Base-by-base conservation (phyloP, 2,329 filamentous ascomycete genomes). In the Alternaria sp. region DNA sequence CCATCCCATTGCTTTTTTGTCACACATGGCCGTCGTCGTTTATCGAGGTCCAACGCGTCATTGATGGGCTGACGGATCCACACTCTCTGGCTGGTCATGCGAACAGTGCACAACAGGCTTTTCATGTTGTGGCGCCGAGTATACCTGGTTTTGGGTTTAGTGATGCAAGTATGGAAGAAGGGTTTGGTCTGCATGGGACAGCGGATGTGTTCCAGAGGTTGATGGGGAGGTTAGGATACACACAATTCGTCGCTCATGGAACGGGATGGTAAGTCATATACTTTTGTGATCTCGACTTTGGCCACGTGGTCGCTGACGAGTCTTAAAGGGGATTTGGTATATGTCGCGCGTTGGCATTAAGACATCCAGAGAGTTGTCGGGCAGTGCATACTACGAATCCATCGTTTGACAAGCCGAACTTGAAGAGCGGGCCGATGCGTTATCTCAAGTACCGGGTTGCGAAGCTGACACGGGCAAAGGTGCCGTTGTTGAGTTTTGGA, bases 81-180 rank as follows among this genome's bases (percentile, higher is more conserved):
- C 79, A 85, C 10, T 83, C 77, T 75, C 79, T 68, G 70, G 76
- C 57, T 2, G 65, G 67, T 19, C 68, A 69, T 46, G 72, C 67
- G 3, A 61, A 62, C 1, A 69, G 69, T n/a, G 61, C 62, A 13
- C 68, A 67, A 9, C 69, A 73, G 62, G 83, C 88, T 1, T 92
- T 91, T 70, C 87, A 91, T 70, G 73, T 91, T n/a, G 84, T 92
- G 19, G 86, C 87, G 19, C 89, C 90, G 1, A 88, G 87, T 46
- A 83, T 91, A 19, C 89, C 90, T 0, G 89, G 89, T 0, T 81
- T 90, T 49, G 89, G 88, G 15, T 92, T 91, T 72, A 90, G 89
- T 74, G 89, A 91, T 74, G 82, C 88, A 3, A 82, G 89, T 43
- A 80, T 83, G 1, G 82, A 82, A 58, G 84, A 84, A 51, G 79